These are phyloP conservation scores for Curvularia sp. DNA, from an alignment of 2,329 filamentous ascomycete genomes.

Conservation along the genomic window DNA sequence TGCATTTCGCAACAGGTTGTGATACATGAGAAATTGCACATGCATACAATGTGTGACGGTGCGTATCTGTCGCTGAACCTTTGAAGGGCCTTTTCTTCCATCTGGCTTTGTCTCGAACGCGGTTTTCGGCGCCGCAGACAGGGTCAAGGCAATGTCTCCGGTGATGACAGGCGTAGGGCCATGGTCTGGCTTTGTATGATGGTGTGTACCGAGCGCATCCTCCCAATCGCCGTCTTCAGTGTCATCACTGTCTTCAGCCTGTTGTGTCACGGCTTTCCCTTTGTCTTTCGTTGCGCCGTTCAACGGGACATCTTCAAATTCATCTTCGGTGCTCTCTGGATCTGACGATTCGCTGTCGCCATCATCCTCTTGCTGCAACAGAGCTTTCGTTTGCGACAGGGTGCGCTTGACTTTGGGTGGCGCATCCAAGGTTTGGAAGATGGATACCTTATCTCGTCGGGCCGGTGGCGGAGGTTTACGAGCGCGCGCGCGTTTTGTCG, in stretches of 20 bases:
- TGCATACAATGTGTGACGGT: constrained; percentile 85
- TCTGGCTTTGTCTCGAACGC: constrained; percentile 53
- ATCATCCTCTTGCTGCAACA: constrained; percentile 52
- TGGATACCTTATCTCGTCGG: constrained; percentile 45
- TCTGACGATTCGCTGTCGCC: constrained; percentile 52
- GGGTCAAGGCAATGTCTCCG: constrained; percentile 76
- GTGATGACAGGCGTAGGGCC: constrained; percentile 58
- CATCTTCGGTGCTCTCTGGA: constrained; percentile 52
- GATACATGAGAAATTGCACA: constrained; percentile 85
- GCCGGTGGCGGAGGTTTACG: constrained; percentile 25
- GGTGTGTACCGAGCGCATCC: constrained; percentile 49
- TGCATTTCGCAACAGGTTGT: constrained; percentile 72
- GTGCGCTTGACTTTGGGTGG: constrained; percentile 44
- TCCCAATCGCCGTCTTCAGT: constrained; percentile 52
- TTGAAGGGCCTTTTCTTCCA: constrained; percentile 83
- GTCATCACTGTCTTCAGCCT: constrained; percentile 43
- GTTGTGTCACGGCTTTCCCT: constrained; percentile 52
- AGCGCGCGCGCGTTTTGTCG: constrained; percentile 34
- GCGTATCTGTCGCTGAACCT: constrained; percentile 80
- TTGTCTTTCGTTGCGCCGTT: constrained; percentile 43
- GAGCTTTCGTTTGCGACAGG: constrained; percentile 43
- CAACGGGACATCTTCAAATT: constrained; percentile 58
- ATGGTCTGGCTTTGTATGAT: constrained; percentile 39
- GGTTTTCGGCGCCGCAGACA: constrained; percentile 50
- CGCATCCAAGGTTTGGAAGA: constrained; percentile 56